Conservation (phyloP, 345 rosid species). For the Gossypium stocksii region DNA sequence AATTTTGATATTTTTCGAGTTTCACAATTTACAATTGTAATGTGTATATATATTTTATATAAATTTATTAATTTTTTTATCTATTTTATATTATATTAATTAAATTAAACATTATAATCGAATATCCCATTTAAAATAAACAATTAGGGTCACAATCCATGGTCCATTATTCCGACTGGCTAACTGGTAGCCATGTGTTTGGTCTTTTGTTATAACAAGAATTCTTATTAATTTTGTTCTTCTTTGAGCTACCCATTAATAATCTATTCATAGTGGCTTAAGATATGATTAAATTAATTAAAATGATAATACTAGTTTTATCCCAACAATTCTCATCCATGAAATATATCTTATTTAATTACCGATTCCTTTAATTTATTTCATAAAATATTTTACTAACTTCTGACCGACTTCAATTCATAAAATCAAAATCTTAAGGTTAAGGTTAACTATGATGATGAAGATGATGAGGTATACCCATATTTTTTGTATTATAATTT, state of each 20-base stretch:
- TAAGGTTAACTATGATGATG: background rate
- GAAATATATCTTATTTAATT: slow-evolving; percentile 17
- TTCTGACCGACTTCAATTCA: slow-evolving; percentile 21
- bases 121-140: background rate
- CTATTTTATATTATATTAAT: too few relatives aligned
- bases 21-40: too few relatives aligned
- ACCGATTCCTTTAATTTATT: background rate
- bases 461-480: background rate
- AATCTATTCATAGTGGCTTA: slow-evolving; percentile 10
- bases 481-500: background rate
- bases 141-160: background rate
- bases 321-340: slow-evolving; percentile 22
- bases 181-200: slow-evolving; percentile 14
- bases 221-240: background rate
- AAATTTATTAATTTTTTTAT: too few relatives aligned
- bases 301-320: slow-evolving; percentile 18
- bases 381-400: background rate
- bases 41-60: too few relatives aligned
- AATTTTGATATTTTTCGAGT: too few relatives aligned
- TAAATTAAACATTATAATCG: too few relatives aligned
- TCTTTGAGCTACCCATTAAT: background rate
- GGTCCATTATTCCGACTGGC: slow-evolving; percentile 19
- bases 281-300: slow-evolving; percentile 7
- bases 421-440: background rate
- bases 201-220: background rate